Percentiles rank a stretch among this genome's conserved stretches.
phyloP scores from a whole-genome alignment of 192 early-diverging fungal genomes.

The Backusella liffmaniae region DNA sequence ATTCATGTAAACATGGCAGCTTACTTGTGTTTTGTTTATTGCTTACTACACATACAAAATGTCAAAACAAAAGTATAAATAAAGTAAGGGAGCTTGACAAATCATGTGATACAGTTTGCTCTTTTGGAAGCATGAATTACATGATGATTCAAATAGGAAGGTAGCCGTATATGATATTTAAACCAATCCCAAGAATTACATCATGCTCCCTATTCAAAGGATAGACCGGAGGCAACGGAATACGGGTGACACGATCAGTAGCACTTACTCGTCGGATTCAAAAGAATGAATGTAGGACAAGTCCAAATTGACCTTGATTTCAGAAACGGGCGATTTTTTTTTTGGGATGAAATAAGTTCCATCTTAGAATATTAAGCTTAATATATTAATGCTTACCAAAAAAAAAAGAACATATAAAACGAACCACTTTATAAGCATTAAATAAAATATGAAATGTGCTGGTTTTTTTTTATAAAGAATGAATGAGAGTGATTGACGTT shows the following conservation, averaged over 20 bases:
- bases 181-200: constrained; percentile 2
- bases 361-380: background rate
- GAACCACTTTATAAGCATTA: background rate
- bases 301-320: background rate
- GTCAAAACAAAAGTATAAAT: background rate
- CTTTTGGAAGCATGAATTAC: background rate
- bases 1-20: background rate
- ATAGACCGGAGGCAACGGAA: constrained; percentile 1
- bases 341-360: background rate
- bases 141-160: background rate
- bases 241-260: background rate
- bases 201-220: background rate
- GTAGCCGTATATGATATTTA: background rate
- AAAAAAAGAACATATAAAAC: background rate
- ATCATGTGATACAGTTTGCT: too few species aligned
- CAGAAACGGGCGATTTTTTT: background rate
- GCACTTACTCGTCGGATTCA: background rate
- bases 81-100: background rate
- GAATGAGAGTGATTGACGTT: background rate
- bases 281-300: constrained; percentile 1
- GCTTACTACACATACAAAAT: background rate
- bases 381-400: background rate
- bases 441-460: background rate
- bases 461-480: background rate
- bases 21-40: background rate